Conservation (phyloP, 2,329 filamentous ascomycete genomes). For the Cladophialophora immunda region DNA sequence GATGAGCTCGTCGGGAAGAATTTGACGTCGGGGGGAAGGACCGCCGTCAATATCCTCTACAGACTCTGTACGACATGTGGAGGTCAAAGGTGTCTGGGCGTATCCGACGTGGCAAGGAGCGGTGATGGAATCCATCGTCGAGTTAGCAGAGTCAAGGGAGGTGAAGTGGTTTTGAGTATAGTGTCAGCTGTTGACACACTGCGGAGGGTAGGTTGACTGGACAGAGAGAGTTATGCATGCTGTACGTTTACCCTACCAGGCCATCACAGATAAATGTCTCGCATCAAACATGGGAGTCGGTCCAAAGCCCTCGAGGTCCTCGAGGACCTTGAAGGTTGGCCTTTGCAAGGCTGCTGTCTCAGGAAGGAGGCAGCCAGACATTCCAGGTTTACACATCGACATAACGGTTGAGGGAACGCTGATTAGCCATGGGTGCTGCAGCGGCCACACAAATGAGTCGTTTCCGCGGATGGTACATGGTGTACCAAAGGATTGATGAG, state of each 20-base stretch:
- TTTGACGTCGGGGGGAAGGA: not conserved
- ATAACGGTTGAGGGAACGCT: not conserved
- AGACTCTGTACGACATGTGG: not conserved
- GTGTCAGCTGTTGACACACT: not conserved
- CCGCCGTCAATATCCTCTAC: not conserved
- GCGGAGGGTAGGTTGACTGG: not conserved
- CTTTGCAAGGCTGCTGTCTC: no score
- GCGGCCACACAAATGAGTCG: not conserved
- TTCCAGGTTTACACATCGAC: not conserved
- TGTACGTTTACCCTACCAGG: no score
- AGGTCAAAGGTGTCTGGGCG: not conserved
- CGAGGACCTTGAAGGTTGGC: not conserved
- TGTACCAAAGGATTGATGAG: not conserved
- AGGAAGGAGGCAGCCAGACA: not conserved
- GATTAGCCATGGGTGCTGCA: not conserved
- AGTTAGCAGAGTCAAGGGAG: not conserved
- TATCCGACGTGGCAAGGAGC: not conserved
- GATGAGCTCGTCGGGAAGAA: not conserved
- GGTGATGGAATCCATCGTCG: not conserved
- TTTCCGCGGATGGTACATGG: not conserved
- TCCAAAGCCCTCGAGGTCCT: not conserved
- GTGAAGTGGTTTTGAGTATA: not conserved
- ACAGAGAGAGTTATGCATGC: not conserved
- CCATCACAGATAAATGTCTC: not conserved
- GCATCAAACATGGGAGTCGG: not conserved